phyloP scores from a whole-genome alignment of 2,329 filamentous ascomycete genomes.

The Pseudocercospora vitis region DNA sequence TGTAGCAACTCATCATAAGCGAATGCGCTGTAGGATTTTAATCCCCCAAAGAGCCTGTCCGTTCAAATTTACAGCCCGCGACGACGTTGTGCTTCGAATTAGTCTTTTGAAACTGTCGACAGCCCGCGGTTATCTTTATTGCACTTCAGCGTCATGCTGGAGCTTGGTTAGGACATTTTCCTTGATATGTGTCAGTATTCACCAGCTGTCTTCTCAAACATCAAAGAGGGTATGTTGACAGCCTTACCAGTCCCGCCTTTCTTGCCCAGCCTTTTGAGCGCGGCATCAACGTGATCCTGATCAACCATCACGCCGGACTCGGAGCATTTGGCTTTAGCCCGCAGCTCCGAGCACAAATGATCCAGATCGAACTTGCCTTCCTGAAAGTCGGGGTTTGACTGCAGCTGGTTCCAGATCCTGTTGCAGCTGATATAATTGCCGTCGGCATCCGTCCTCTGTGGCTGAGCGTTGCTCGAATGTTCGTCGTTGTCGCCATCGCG shows the following conservation, averaged over 20 bases:
- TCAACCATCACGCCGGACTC: slow-evolving; percentile 86
- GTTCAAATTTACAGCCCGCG: not conserved
- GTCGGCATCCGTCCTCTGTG: slow-evolving; percentile 22
- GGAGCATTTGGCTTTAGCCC: slow-evolving; percentile 94
- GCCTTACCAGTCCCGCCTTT: slow-evolving; percentile 27
- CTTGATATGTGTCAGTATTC: slow-evolving; percentile 8
- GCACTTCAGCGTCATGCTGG: slow-evolving; percentile 6
- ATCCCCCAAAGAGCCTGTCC: not conserved
- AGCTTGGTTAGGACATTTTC: slow-evolving; percentile 21
- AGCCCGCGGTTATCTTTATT: too few species aligned
- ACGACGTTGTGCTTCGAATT: too few species aligned
- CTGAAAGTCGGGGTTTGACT: slow-evolving; percentile 82
- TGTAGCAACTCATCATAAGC: slow-evolving; percentile 14
- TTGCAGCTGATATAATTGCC: slow-evolving; percentile 76
- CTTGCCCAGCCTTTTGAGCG: slow-evolving; percentile 47
- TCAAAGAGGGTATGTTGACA: slow-evolving; percentile 10
- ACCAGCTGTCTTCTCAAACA: slow-evolving; percentile 25
- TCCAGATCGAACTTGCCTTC: slow-evolving; percentile 93
- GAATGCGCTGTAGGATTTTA: slow-evolving; percentile 4
- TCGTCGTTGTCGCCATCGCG: slow-evolving; percentile 69
- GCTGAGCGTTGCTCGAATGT: slow-evolving; percentile 25
- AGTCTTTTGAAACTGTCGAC: too few species aligned
- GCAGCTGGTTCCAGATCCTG: slow-evolving; percentile 92
- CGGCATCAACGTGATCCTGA: slow-evolving; percentile 78
- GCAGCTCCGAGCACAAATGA: slow-evolving; percentile 84